Evolutionary conservation across 2,329 filamentous ascomycete species (phyloP).

Genomic region (Scortechinia acanthostroma): DNA sequence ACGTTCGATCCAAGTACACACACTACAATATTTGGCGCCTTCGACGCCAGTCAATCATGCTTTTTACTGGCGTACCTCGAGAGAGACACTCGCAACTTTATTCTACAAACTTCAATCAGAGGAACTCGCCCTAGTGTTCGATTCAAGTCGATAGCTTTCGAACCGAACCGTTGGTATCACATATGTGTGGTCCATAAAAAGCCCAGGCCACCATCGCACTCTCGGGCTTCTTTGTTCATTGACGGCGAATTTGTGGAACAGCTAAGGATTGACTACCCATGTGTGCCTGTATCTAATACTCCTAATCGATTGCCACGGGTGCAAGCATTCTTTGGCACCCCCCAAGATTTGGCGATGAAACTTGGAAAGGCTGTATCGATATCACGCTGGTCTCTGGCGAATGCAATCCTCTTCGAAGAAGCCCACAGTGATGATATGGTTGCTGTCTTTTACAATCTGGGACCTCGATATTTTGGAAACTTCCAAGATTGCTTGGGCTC

Average conservation of each 20-base stretch:
- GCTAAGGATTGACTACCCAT: constrained; percentile 82
- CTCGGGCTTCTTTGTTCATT: constrained; percentile 81
- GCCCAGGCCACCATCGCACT: constrained; percentile 66
- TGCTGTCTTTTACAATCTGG: constrained; percentile 82
- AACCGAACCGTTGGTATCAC: constrained; percentile 81
- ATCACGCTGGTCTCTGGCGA: constrained; percentile 83
- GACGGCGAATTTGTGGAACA: constrained; percentile 92
- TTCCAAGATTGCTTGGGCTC: constrained; percentile 94
- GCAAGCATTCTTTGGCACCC: constrained; percentile 89
- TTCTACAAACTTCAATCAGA: constrained; percentile 88
- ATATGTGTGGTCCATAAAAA: constrained; percentile 80
- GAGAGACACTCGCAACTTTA: constrained; percentile 86
- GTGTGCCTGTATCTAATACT: constrained; percentile 59
- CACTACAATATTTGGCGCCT: constrained; percentile 92
- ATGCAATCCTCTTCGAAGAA: constrained; percentile 82
- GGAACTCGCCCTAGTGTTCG: constrained; percentile 81
- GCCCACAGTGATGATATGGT: constrained; percentile 84
- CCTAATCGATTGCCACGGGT: constrained; percentile 59
- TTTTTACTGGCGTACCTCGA: constrained; percentile 92
- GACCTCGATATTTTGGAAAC: constrained; percentile 86
- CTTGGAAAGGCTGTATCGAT: constrained; percentile 66
- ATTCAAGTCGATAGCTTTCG: constrained; percentile 78
- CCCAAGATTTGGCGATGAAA: constrained; percentile 74
- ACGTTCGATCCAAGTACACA: constrained; percentile 77
- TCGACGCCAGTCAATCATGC: constrained; percentile 84